phyloP scores from a whole-genome alignment of 441 rosid species.

The Pelargonium fulgidum region DNA sequence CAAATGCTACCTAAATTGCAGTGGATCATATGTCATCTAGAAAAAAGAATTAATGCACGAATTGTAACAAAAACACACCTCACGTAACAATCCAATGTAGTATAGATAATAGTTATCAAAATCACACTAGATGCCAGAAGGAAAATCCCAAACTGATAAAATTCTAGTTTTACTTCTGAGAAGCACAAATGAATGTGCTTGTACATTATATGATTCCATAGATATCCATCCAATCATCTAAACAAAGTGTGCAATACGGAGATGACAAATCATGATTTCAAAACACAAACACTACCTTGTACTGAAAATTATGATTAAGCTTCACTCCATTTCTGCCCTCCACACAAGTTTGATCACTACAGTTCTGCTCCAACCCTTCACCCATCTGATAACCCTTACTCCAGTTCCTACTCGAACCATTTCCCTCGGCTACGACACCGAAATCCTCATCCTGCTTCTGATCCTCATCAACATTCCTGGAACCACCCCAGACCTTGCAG shows the following conservation, averaged over 20 bases:
- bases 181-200: background rate
- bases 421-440: background rate
- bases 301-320: slow-evolving; percentile 13
- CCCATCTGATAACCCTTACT: slow-evolving; percentile 10
- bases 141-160: background rate
- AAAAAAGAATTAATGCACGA: background rate
- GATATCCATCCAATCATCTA: background rate
- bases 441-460: slow-evolving; percentile 10
- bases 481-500: slow-evolving; percentile 15
- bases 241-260: background rate
- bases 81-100: background rate
- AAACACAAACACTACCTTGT: slow-evolving; percentile 21
- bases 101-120: background rate
- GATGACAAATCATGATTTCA: background rate
- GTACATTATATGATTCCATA: background rate
- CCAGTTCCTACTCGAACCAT: slow-evolving; percentile 10
- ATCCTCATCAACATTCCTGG: slow-evolving; percentile 16
- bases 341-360: slow-evolving; percentile 7
- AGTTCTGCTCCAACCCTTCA: slow-evolving; percentile 21
- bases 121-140: background rate
- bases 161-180: background rate
- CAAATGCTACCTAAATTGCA: background rate
- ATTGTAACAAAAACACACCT: background rate
- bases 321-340: slow-evolving; percentile 24
- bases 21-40: background rate